Percentiles rank a stretch among this genome's conserved stretches.
These are phyloP conservation scores for Nitzschia sp. DNA, from an alignment of 108 stramenopile genomes.

Conservation along the genomic window DNA sequence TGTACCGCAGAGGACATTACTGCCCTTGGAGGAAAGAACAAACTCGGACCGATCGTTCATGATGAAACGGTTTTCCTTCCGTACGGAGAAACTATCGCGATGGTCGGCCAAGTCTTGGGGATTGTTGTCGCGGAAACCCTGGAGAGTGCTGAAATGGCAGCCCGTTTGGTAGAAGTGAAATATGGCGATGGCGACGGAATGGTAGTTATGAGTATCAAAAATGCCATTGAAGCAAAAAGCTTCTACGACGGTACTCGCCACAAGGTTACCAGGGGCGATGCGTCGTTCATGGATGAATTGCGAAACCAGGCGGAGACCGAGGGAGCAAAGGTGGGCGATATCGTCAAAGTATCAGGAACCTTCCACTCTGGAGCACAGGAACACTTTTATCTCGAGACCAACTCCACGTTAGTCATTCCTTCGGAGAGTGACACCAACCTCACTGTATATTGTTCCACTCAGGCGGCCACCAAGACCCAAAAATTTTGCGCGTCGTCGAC, in stretches of 20 bases:
- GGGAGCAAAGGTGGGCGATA: conserved; percentile 47
- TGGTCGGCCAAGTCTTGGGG: conserved; percentile 86
- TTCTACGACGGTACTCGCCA: conserved; percentile 77
- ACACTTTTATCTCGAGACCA: conserved; percentile 95
- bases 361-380: conserved; percentile 90
- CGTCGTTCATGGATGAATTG: conserved; percentile 32
- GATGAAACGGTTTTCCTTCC: conserved; percentile 87
- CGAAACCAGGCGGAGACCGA: conserved; percentile 16
- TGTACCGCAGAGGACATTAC: conserved; percentile 74
- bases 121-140: conserved; percentile 78
- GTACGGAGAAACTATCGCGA: conserved; percentile 62
- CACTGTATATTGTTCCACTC: conserved; percentile 89
- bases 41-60: conserved; percentile 75
- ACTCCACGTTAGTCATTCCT: conserved; percentile 87
- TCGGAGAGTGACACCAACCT: conserved; percentile 83
- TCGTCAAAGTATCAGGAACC: conserved; percentile 68
- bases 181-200: conserved; percentile 67
- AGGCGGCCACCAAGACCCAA: conserved; percentile 92
- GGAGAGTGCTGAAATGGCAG: conserved; percentile 82
- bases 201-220: conserved; percentile 78
- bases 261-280: conserved; percentile 72
- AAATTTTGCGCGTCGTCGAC: conserved; percentile 81
- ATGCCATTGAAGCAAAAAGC: conserved; percentile 81
- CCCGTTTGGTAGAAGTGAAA: conserved; percentile 67
- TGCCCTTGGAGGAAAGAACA: conserved; percentile 76